Evolutionary conservation across 2,329 filamentous ascomycete species (phyloP).

Genomic region (Phaeosphaeria sp.): DNA sequence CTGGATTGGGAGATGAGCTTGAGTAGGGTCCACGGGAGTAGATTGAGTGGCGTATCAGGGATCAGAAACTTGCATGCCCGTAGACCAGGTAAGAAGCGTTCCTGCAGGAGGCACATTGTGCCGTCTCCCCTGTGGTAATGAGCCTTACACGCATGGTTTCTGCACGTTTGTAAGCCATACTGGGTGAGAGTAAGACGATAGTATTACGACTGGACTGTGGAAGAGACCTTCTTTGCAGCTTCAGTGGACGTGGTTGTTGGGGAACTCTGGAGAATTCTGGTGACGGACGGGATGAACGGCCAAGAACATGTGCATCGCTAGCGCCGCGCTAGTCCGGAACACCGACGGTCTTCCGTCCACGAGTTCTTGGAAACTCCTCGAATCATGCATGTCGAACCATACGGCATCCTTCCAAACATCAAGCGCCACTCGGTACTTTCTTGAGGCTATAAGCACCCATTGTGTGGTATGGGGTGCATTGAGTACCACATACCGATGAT

Average conservation of each 20-base stretch:
- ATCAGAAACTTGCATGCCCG: background rate
- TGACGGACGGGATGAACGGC: background rate
- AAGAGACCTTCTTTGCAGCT: too few relatives aligned
- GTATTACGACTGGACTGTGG: too few relatives aligned
- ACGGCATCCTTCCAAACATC: background rate
- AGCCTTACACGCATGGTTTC: background rate
- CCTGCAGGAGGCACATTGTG: background rate
- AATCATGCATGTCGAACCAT: background rate
- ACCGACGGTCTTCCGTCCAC: background rate
- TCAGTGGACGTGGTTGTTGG: background rate
- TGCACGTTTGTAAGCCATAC: too few relatives aligned
- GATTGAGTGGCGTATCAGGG: background rate
- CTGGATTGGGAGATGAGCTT: background rate
- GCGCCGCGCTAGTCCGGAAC: background rate
- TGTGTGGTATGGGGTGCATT: too few relatives aligned
- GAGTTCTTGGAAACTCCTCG: background rate
- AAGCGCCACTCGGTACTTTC: background rate
- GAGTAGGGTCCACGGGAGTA: background rate
- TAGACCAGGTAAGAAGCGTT: background rate
- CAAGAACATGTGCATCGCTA: slow-evolving; percentile 1
- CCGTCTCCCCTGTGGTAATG: background rate
- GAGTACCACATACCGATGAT: too few relatives aligned
- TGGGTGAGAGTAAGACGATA: too few relatives aligned
- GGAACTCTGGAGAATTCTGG: background rate
- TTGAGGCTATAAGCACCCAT: background rate